Evolutionary conservation across 768 basidiomycete species (phyloP).

Genomic region (Coprinopsis strossmayeri): DNA sequence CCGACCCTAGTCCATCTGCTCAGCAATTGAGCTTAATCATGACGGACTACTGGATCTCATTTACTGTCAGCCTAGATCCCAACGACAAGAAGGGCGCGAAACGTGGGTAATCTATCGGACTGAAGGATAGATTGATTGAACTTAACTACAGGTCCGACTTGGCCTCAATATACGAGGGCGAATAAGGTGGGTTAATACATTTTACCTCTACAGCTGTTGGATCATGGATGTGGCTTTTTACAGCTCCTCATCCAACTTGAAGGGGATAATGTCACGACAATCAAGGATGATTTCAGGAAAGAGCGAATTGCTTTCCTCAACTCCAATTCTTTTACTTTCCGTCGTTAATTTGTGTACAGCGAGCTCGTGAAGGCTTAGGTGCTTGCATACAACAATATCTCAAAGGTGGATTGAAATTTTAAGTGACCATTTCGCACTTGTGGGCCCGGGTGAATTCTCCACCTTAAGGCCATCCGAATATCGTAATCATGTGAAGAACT

Average conservation of each 20-base stretch:
- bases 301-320: conserved; percentile 31
- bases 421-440: too few species aligned
- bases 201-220: background rate
- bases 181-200: background rate
- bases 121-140: background rate
- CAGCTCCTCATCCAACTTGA: conserved; percentile 22
- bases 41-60: conserved; percentile 38
- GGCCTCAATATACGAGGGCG: conserved; percentile 21
- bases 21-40: conserved; percentile 23
- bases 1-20: conserved; percentile 18
- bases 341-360: background rate
- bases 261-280: conserved; percentile 26
- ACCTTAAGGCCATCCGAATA: too few species aligned
- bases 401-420: too few species aligned
- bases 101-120: conserved; percentile 17
- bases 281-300: conserved; percentile 30
- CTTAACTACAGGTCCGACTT: conserved; percentile 24
- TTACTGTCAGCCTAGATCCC: conserved; percentile 29
- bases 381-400: too few species aligned
- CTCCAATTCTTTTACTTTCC: conserved; percentile 9
- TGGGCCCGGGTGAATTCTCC: too few species aligned
- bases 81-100: conserved; percentile 28
- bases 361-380: too few species aligned
- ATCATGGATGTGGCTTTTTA: too few species aligned
- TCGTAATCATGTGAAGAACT: too few species aligned